Conservation (phyloP, 257 asterid genomes). For the Solanum gracilifrons region DNA sequence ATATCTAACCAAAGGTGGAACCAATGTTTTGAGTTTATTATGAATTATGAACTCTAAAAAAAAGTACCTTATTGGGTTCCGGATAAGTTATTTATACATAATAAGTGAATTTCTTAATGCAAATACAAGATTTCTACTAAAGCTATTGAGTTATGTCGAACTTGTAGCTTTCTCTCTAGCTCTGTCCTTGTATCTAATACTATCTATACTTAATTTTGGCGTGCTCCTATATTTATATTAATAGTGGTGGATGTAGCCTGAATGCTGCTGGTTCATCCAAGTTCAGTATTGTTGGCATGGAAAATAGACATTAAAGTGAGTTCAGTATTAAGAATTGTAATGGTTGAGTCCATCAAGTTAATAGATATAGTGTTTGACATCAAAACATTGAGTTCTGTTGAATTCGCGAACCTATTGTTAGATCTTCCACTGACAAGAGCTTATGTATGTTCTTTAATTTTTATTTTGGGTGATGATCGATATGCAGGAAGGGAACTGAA, state of each 20-base stretch:
- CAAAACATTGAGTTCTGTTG: background rate
- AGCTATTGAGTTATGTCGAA: background rate
- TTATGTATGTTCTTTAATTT: background rate
- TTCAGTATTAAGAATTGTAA: background rate
- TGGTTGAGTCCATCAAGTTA: background rate
- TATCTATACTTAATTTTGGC: background rate
- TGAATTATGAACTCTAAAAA: background rate
- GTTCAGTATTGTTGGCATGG: background rate
- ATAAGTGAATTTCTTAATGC: background rate
- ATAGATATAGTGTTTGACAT: background rate
- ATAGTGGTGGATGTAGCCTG: background rate
- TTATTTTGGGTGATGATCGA: background rate
- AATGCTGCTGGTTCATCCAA: background rate
- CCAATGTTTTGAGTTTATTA: background rate
- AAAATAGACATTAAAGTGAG: background rate
- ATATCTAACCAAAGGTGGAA: background rate
- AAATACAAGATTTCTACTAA: background rate
- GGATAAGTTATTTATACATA: background rate
- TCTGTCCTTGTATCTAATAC: background rate
- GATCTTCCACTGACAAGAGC: background rate
- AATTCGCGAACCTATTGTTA: background rate
- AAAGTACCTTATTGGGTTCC: background rate
- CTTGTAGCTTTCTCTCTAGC: background rate
- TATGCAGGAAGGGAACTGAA: slow-evolving; percentile 56
- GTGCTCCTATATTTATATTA: background rate